phyloP scores from a whole-genome alignment of 352 stramenopile genomes.

The Phytopythium litorale region DNA sequence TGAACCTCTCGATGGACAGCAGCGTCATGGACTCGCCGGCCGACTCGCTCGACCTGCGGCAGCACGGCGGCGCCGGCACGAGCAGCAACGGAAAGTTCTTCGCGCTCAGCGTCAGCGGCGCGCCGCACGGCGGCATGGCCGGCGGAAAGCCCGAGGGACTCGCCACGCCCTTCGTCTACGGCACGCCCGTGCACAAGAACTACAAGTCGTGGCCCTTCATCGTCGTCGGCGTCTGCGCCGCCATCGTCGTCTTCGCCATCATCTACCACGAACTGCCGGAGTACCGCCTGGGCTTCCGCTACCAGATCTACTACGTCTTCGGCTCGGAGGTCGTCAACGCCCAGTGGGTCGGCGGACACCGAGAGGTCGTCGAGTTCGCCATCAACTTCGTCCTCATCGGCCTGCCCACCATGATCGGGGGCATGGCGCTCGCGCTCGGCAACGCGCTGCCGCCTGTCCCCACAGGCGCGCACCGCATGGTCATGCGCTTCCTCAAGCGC shows the following conservation, averaged over 20 bases:
- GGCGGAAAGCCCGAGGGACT: constrained; percentile 45
- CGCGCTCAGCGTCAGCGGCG: constrained; percentile 56
- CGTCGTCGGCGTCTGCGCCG: constrained; percentile 41
- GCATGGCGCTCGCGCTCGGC: constrained; percentile 54
- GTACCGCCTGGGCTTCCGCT: constrained; percentile 63
- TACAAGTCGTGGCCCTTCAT: constrained; percentile 82
- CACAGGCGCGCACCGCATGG: constrained; percentile 58
- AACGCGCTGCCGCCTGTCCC: constrained; percentile 70
- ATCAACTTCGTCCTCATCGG: constrained; percentile 70
- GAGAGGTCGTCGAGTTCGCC: constrained; percentile 72
- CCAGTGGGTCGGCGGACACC: constrained; percentile 68
- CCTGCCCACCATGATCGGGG: constrained; percentile 69
- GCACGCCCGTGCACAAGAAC: constrained; percentile 70
- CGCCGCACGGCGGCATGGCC: constrained; percentile 17
- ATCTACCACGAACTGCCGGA: constrained; percentile 74
- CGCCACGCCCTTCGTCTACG: constrained; percentile 69
- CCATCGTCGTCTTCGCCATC: constrained; percentile 53
- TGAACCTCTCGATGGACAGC: constrained; percentile 43
- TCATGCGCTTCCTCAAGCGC: constrained; percentile 80
- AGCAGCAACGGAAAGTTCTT: constrained; percentile 67
- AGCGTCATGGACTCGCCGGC: constrained; percentile 34
- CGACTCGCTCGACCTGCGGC: constrained; percentile 24
- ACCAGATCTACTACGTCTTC: constrained; percentile 59
- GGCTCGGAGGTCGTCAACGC: constrained; percentile 41
- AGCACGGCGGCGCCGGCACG: constrained; percentile 25